These are phyloP conservation scores for Raffaelea arxii DNA, from an alignment of 2,329 filamentous ascomycete genomes.

Conservation along the genomic window DNA sequence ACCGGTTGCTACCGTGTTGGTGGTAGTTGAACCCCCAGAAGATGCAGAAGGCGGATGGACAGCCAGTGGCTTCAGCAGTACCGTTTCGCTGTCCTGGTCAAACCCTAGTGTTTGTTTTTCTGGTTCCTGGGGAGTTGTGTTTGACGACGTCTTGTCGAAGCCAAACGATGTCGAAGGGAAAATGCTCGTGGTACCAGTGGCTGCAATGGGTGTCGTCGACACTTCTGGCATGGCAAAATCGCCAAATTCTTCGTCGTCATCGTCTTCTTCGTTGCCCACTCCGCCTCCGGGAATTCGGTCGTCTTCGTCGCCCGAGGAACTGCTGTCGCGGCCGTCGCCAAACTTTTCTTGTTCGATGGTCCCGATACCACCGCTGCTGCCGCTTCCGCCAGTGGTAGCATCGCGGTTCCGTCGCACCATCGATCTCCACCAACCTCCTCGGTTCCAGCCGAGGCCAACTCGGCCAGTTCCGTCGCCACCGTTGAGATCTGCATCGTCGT, in stretches of 20 bases:
- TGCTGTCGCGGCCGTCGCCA: constrained; percentile 26
- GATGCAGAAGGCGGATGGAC: constrained; percentile 46
- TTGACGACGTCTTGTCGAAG: too few species aligned
- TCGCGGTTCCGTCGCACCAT: constrained; percentile 17
- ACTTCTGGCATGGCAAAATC: constrained; percentile 59
- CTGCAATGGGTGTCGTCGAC: too few species aligned
- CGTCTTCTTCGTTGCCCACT: constrained; percentile 38
- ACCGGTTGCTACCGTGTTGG: neutral
- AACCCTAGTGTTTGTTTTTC: too few species aligned
- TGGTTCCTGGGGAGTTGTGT: too few species aligned
- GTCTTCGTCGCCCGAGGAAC: constrained; percentile 29
- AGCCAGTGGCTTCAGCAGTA: constrained; percentile 45
- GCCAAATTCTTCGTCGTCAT: constrained; percentile 57
- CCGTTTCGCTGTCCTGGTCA: constrained; percentile 24
- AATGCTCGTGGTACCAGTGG: too few species aligned
- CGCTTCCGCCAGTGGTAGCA: neutral
- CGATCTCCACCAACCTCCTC: constrained; percentile 26
- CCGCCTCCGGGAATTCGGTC: constrained; percentile 36
- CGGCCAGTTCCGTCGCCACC: constrained; percentile 19
- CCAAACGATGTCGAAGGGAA: too few species aligned
- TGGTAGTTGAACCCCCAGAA: too few species aligned
- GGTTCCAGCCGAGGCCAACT: constrained; percentile 19
- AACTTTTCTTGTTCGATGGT: constrained; percentile 11
- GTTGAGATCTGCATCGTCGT: constrained; percentile 29
- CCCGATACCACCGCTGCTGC: neutral